Evolutionary conservation across 1,139 yeast genomes (phyloP).

Genomic region (Pichia inconspicua): DNA sequence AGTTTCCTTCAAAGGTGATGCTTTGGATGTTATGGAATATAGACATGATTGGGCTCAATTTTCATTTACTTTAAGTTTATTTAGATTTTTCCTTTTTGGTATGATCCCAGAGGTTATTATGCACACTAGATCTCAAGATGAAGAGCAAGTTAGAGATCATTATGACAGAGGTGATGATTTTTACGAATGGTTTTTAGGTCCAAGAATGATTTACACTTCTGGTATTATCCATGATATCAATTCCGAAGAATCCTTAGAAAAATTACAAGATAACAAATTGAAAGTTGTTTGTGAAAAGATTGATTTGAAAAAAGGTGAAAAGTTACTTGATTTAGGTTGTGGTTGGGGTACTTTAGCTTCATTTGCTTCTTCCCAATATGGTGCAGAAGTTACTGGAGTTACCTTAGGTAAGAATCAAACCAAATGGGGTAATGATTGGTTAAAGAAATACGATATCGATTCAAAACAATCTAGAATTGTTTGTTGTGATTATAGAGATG

Average conservation of each 20-base stretch:
- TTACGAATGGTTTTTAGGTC: slow-evolving; percentile 90
- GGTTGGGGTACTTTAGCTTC: slow-evolving; percentile 96
- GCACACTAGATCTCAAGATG: slow-evolving; percentile 91
- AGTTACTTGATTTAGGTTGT: slow-evolving; percentile 79
- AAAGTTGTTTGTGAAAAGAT: slow-evolving; percentile 84
- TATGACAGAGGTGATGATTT: slow-evolving; percentile 96
- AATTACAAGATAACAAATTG: slow-evolving; percentile 85
- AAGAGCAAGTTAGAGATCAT: slow-evolving; percentile 93
- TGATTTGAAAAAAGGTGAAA: slow-evolving; percentile 63
- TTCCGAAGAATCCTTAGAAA: slow-evolving; percentile 70
- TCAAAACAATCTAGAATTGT: slow-evolving; percentile 66
- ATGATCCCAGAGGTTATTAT: slow-evolving; percentile 89
- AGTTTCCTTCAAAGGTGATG: slow-evolving; percentile 84
- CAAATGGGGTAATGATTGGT: slow-evolving; percentile 73
- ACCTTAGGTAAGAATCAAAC: slow-evolving; percentile 90
- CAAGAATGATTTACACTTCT: slow-evolving; percentile 89
- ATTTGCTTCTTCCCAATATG: slow-evolving; percentile 73
- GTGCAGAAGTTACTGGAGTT: slow-evolving; percentile 83
- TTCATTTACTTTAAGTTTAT: slow-evolving; percentile 69
- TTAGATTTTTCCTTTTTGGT: slow-evolving; percentile 75
- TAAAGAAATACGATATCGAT: slow-evolving; percentile 60
- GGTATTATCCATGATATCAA: slow-evolving; percentile 73
- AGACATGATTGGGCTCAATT: slow-evolving; percentile 90
- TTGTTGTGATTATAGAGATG: slow-evolving; percentile 85
- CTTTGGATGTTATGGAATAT: slow-evolving; percentile 73